Evolutionary conservation across 768 basidiomycete genomes (phyloP).

Genomic region (Mycena filopes): DNA sequence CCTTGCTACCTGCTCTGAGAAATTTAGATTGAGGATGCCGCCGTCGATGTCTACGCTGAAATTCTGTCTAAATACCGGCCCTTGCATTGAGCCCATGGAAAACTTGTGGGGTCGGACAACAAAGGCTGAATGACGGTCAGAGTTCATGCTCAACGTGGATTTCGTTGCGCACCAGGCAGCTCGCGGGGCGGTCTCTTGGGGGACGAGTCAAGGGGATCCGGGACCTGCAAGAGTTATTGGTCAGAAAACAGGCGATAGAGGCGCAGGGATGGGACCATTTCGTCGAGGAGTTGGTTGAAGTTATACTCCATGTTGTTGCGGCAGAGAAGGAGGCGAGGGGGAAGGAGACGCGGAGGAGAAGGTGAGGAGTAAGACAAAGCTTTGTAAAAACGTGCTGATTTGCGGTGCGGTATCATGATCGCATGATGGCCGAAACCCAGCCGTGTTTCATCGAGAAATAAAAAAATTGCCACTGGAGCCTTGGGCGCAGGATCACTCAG

Average conservation of each 20-base stretch:
- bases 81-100: slow-evolving; percentile 30
- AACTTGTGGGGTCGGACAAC: slow-evolving; percentile 14
- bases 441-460: too few relatives aligned
- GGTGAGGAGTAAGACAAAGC: slow-evolving; percentile 10
- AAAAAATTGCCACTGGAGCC: too few relatives aligned
- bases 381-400: too few relatives aligned
- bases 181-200: slow-evolving; percentile 1
- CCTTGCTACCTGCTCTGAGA: slow-evolving; percentile 24
- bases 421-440: too few relatives aligned
- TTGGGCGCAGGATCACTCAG: too few relatives aligned
- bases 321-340: not conserved
- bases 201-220: too few relatives aligned
- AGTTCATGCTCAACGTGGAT: not conserved
- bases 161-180: slow-evolving; percentile 4
- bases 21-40: slow-evolving; percentile 20
- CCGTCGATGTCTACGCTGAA: slow-evolving; percentile 19
- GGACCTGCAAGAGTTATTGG: not conserved
- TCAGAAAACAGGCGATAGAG: not conserved
- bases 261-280: slow-evolving; percentile 10
- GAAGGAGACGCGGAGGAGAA: not conserved
- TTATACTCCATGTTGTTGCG: slow-evolving; percentile 23
- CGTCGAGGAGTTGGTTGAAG: slow-evolving; percentile 27
- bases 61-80: slow-evolving; percentile 18
- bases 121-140: slow-evolving; percentile 18
- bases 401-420: too few relatives aligned